Base-by-base conservation (phyloP, 139 green algal species). In the Chlorella sorokiniana region DNA sequence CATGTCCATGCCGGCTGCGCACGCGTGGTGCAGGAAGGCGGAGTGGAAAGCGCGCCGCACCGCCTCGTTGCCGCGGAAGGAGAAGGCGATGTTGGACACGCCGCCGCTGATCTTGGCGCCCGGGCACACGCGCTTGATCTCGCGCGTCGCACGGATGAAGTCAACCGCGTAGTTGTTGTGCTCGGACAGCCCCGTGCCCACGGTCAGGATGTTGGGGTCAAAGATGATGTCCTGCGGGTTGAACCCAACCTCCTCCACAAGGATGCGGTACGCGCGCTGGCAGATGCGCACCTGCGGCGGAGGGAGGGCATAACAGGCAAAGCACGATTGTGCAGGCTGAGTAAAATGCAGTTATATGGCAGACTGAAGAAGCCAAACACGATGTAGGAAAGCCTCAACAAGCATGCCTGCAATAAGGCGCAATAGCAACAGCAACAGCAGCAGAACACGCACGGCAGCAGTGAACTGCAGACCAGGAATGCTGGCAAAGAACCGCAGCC, bases 81-180 rank as follows among this genome's bases (percentile, higher is more conserved):
- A 95, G 89, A 99, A 99, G 40, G 96, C 96, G 52, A 99, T 95
- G 94, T 99, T 99, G 78, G 94, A 98, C 63, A 99, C 96, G 42
- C 96, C 96, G 23, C 96, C 96, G 63, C 88, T 95, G 87, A 99
- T 96, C 91, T 99, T 98, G 84, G 69, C 88, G 35, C 95, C 95
- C 0, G 96, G 96, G 90, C 96, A 99, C 38, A 96, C 20, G 0
- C 91, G 89, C 94, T 99, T 99, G 90, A 99, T 98, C 84, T 97
- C 92, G 37, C 86, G 73, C 2, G 91, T 96, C 16, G 96, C 96
- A 3, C 85, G 83, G 89, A 99, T 96, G 90, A 99, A 99, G 91
- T 99, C 96, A 31, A 99, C 95, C 0, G 93, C 96, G 80, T 99
- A 99, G 93, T 99, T 99, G 94, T 98, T 98, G 93, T 99, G 96